Conservation (phyloP, 441 rosid species). For the Gossypium lobatum region DNA sequence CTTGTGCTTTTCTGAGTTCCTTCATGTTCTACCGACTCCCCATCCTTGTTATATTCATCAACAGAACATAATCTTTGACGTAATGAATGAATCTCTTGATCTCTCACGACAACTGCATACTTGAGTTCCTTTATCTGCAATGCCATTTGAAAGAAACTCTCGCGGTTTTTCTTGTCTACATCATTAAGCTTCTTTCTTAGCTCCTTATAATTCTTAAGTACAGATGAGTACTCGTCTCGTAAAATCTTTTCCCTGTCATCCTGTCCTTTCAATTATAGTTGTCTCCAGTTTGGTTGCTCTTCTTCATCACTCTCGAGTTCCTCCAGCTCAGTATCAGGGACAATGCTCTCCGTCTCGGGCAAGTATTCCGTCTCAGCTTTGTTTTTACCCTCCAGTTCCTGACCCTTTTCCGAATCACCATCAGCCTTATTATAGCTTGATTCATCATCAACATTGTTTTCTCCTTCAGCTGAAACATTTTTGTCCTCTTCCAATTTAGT, state of each 20-base stretch:
- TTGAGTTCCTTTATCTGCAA: constrained; percentile 71
- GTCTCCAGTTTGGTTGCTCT: constrained; percentile 52
- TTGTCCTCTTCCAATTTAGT: constrained; percentile 11
- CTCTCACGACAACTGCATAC: constrained; percentile 46
- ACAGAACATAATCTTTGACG: constrained; percentile 25
- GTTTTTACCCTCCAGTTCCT: constrained; percentile 19
- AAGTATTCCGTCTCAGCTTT: constrained; percentile 37
- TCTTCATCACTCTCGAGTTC: constrained; percentile 30
- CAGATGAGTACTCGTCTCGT: constrained; percentile 54
- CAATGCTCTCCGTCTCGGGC: constrained; percentile 27
- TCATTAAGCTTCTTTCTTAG: constrained; percentile 60
- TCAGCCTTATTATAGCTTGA: constrained; percentile 17
- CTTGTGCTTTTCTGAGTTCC: constrained; percentile 21
- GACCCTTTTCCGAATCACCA: constrained; percentile 15
- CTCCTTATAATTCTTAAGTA: constrained; percentile 57
- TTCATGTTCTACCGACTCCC: constrained; percentile 23
- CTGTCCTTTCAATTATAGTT: constrained; percentile 34
- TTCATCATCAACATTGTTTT: constrained; percentile 11
- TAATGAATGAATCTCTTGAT: constrained; percentile 47
- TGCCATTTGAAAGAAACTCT: constrained; percentile 68
- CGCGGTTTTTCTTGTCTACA: constrained; percentile 75
- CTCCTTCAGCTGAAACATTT: constrained; percentile 15
- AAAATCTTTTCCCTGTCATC: constrained; percentile 74
- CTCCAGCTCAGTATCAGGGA: constrained; percentile 32
- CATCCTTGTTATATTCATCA: constrained; percentile 25